These are phyloP conservation scores for Metschnikowia anglica DNA, from an alignment of 805 yeast genomes.

Conservation along the genomic window DNA sequence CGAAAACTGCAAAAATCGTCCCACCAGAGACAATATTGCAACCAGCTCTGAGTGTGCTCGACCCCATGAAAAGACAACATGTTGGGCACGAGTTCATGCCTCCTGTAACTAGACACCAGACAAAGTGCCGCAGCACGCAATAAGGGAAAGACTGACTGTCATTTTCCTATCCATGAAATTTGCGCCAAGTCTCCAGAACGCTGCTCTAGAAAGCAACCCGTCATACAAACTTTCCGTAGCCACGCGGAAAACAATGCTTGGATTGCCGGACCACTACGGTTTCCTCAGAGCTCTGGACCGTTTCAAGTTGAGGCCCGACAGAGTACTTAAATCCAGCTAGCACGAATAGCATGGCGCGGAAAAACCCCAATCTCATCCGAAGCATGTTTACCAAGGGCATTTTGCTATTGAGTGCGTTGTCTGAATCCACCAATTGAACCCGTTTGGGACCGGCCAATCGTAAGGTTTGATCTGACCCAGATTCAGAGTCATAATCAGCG, in stretches of 20 bases:
- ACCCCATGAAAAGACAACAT: slow-evolving; percentile 48
- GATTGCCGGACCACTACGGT: slow-evolving; percentile 50
- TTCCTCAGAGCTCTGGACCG: slow-evolving; percentile 47
- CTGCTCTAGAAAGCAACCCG: slow-evolving; percentile 54
- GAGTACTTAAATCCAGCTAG: slow-evolving; percentile 58
- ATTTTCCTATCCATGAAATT: slow-evolving; percentile 54
- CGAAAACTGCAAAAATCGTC: slow-evolving; percentile 51
- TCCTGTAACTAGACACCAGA: slow-evolving; percentile 56
- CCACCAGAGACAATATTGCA: slow-evolving; percentile 59
- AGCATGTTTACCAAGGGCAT: slow-evolving; percentile 51
- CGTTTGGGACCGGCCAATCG: neutral
- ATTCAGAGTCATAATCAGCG: neutral
- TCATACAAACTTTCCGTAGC: slow-evolving; percentile 46
- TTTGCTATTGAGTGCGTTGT: slow-evolving; percentile 37
- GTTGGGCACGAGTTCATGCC: slow-evolving; percentile 50
- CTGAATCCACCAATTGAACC: slow-evolving; percentile 15
- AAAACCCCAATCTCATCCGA: slow-evolving; percentile 61
- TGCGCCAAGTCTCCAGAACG: slow-evolving; percentile 56
- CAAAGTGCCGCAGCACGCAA: slow-evolving; percentile 49
- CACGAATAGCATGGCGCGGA: slow-evolving; percentile 49
- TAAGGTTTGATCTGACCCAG: neutral
- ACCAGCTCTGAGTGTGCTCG: slow-evolving; percentile 49
- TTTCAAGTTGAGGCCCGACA: slow-evolving; percentile 42
- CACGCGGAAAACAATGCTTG: slow-evolving; percentile 42
- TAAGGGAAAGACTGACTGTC: slow-evolving; percentile 52